Evolutionary conservation across 495 filamentous ascomycete species (phyloP).

Genomic region (Thermochaetoides thermophila): DNA sequence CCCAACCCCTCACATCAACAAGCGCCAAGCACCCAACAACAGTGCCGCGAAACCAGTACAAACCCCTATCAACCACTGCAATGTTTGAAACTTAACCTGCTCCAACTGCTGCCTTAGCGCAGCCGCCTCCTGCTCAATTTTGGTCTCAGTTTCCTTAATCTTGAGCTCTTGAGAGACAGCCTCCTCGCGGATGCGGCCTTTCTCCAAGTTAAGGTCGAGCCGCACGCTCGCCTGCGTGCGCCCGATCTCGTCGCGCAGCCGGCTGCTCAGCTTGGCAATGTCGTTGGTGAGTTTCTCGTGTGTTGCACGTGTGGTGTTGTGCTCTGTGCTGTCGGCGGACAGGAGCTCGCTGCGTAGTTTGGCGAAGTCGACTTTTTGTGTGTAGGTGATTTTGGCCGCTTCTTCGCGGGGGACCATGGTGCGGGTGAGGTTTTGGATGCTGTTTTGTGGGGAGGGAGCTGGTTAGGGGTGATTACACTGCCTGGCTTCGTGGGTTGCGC

Average conservation of each 20-base stretch:
- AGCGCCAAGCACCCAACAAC: conserved; percentile 88
- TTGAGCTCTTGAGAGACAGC: conserved; percentile 94
- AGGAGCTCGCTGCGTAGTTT: conserved; percentile 92
- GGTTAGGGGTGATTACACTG: too few relatives aligned
- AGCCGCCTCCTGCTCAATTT: conserved; percentile 96
- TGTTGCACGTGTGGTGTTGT: conserved; percentile 69
- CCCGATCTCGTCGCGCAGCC: conserved; percentile 84
- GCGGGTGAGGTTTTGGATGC: conserved; percentile 92
- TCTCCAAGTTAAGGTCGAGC: conserved; percentile 89
- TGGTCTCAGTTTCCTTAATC: conserved; percentile 95
- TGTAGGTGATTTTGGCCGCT: conserved; percentile 76
- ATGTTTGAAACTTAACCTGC: conserved; percentile 90
- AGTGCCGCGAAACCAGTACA: conserved; percentile 84
- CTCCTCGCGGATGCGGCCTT: conserved; percentile 92
- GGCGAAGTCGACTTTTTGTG: conserved; percentile 98
- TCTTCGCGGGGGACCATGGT: conserved; percentile 98
- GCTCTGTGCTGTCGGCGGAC: conserved; percentile 78
- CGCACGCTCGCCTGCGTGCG: conserved; percentile 84
- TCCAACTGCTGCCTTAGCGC: conserved; percentile 81
- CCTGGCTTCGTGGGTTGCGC: too few relatives aligned
- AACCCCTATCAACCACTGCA: conserved; percentile 98
- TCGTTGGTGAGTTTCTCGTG: conserved; percentile 92
- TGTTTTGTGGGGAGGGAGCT: conserved; percentile 10
- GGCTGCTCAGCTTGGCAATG: conserved; percentile 75
- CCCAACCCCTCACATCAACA: conserved; percentile 43